These are phyloP conservation scores for Dimocarpus longan DNA, from an alignment of 345 rosid genomes.

Conservation along the genomic window DNA sequence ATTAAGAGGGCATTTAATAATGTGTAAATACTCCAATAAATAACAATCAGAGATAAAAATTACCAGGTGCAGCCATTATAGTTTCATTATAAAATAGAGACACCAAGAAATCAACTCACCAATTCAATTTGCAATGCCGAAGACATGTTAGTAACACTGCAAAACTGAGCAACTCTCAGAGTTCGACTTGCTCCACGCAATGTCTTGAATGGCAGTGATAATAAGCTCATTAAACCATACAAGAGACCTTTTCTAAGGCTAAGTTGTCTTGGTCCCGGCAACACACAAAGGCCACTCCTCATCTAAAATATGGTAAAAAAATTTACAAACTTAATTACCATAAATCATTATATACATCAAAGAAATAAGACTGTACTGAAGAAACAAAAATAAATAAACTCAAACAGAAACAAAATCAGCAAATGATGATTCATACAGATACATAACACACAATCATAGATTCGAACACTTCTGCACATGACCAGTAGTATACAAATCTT, in stretches of 20 bases:
- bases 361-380: not conserved
- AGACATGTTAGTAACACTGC: constrained; percentile 76
- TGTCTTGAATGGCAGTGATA: constrained; percentile 86
- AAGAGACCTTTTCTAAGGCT: constrained; percentile 83
- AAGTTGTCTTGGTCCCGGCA: constrained; percentile 86
- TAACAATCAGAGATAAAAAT: not conserved
- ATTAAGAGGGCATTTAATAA: too few relatives aligned
- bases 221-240: constrained; percentile 72
- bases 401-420: constrained; percentile 1
- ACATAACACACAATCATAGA: not conserved
- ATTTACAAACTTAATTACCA: not conserved
- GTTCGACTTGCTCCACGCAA: constrained; percentile 90
- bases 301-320: constrained; percentile 43
- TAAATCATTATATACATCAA: not conserved
- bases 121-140: constrained; percentile 91
- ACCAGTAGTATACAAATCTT: not conserved
- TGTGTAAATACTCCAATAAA: not conserved
- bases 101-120: constrained; percentile 43
- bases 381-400: not conserved
- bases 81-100: not conserved
- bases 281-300: constrained; percentile 69
- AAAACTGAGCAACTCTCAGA: constrained; percentile 82
- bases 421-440: not conserved
- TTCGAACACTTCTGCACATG: not conserved
- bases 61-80: not conserved